Evolutionary conservation across 306 rosid species (phyloP).

Genomic region (Alnus glutinosa): DNA sequence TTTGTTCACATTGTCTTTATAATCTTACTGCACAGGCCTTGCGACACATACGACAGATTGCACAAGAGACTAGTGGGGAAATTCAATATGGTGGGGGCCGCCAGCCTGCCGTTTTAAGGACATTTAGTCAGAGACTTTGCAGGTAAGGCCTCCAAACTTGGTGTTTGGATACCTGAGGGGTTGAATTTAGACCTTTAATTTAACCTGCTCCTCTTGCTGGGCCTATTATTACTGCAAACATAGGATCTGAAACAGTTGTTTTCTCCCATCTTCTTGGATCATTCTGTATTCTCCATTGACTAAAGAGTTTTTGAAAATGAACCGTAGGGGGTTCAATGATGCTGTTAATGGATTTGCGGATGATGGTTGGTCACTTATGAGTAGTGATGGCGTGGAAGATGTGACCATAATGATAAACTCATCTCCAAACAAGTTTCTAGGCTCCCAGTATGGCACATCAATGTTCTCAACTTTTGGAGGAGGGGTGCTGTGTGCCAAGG

Average conservation of each 20-base stretch:
- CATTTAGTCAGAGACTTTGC: conserved; percentile 90
- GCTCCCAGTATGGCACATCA: conserved; percentile 62
- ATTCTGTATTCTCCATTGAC: background rate
- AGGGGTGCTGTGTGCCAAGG: conserved; percentile 93
- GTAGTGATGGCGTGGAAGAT: conserved; percentile 86
- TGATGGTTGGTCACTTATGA: conserved; percentile 89
- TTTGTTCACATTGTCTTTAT: background rate
- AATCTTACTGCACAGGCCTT: conserved; percentile 49
- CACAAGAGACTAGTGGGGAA: conserved; percentile 92
- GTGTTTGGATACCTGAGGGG: background rate
- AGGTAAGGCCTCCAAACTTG: conserved; percentile 38
- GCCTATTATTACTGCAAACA: background rate
- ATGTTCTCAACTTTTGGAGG: conserved; percentile 78
- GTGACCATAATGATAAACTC: conserved; percentile 83
- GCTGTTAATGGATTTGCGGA: conserved; percentile 94
- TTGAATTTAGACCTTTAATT: background rate
- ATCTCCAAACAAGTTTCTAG: conserved; percentile 64
- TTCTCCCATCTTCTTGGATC: background rate
- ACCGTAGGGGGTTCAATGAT: conserved; percentile 84
- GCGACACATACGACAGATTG: conserved; percentile 85
- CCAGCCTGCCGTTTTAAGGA: conserved; percentile 94
- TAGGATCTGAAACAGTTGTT: background rate
- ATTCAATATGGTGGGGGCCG: conserved; percentile 90
- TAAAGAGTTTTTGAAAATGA: background rate
- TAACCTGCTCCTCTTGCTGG: background rate